Evolutionary conservation across 2,329 filamentous ascomycete genomes (phyloP).

Genomic region (Claviceps sp.): DNA sequence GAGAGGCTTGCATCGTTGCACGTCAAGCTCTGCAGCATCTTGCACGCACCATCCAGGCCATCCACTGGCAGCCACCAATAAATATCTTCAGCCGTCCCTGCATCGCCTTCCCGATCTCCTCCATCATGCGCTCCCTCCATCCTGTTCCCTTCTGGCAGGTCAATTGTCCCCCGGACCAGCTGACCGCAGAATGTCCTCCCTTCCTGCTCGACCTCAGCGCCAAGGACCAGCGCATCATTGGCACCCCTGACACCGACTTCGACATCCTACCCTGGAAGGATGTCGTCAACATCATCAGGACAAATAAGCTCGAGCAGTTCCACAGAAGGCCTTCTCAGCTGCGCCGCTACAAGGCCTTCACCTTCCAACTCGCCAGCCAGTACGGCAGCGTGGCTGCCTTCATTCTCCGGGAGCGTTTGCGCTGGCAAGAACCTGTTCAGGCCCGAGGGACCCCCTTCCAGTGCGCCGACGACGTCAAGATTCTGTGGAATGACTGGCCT

Average conservation of each 20-base stretch:
- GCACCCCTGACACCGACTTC: slow-evolving; percentile 56
- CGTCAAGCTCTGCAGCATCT: too few relatives aligned
- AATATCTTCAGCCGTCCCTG: background rate
- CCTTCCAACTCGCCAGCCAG: slow-evolving; percentile 44
- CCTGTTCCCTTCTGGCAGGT: slow-evolving; percentile 63
- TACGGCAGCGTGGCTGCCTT: slow-evolving; percentile 72
- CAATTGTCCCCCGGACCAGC: slow-evolving; percentile 53
- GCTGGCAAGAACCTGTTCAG: slow-evolving; percentile 43
- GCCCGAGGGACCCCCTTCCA: slow-evolving; percentile 27
- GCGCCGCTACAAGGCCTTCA: slow-evolving; percentile 63
- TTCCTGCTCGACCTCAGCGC: slow-evolving; percentile 49
- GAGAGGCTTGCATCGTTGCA: too few relatives aligned
- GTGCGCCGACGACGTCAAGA: slow-evolving; percentile 47
- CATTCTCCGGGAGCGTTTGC: slow-evolving; percentile 54
- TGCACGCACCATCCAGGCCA: too few relatives aligned
- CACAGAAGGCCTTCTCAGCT: slow-evolving; percentile 65
- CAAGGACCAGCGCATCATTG: slow-evolving; percentile 60
- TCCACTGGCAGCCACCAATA: background rate
- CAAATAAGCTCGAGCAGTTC: slow-evolving; percentile 63
- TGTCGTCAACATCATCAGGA: slow-evolving; percentile 46
- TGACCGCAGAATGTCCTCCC: slow-evolving; percentile 54
- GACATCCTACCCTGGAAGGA: slow-evolving; percentile 52
- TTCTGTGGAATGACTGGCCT: slow-evolving; percentile 86
- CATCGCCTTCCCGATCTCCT: background rate
- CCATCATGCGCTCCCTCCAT: slow-evolving; percentile 22